Conservation (phyloP, 129 eudicot species). For the Gnaphalium uliginosum region DNA sequence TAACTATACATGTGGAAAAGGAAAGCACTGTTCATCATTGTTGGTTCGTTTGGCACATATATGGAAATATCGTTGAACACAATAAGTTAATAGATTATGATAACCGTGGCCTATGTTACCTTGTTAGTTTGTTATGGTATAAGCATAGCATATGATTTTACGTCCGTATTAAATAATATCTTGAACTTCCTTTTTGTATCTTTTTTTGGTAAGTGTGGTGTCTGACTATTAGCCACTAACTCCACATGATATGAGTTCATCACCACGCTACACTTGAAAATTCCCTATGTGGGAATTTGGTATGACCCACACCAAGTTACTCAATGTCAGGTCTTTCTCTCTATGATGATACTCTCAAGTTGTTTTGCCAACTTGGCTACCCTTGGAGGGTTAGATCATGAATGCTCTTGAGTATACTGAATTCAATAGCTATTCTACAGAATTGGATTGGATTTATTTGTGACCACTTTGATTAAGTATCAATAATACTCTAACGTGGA, state of each 20-base stretch:
- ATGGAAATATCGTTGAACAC: not conserved
- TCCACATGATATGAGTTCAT: not conserved
- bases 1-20: no score
- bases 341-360: not conserved
- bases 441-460: constrained; percentile 10
- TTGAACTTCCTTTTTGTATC: not conserved
- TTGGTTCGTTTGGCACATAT: not conserved
- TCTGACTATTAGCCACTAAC: not conserved
- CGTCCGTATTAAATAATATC: not conserved
- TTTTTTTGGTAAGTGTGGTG: not conserved
- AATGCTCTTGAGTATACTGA: not conserved
- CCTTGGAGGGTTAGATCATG: not conserved
- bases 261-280: not conserved
- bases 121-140: not conserved
- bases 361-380: not conserved
- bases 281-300: not conserved
- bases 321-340: not conserved
- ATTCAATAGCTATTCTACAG: not conserved
- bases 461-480: constrained; percentile 6
- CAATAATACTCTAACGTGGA: constrained; percentile 11
- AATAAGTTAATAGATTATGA: not conserved
- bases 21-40: not conserved
- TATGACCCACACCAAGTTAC: not conserved
- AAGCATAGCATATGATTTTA: no score
- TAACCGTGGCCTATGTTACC: not conserved